Evolutionary conservation across 331 rosid genomes (phyloP).

Genomic region (Erythrophleum ivorense): DNA sequence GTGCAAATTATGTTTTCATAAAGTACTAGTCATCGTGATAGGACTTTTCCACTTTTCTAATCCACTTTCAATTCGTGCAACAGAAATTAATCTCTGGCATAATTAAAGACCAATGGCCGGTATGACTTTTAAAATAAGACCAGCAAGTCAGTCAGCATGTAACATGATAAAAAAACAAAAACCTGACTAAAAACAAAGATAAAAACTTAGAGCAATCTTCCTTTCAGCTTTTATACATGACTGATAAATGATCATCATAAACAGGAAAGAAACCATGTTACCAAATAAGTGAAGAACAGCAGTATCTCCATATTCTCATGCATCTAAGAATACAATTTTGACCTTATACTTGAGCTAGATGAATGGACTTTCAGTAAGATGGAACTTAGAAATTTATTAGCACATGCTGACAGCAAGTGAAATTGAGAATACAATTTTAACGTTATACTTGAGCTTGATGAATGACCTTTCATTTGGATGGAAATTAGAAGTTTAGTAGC

Average conservation of each 20-base stretch:
- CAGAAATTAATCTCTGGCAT: neutral
- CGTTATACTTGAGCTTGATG: conserved; percentile 9
- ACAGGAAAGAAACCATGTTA: no score
- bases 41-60: no score
- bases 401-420: no score
- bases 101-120: conserved; percentile 11
- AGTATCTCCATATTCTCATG: neutral
- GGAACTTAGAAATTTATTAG: no score
- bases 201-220: conserved; percentile 5
- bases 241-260: no score
- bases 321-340: no score
- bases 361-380: no score
- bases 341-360: no score
- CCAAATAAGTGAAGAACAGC: no score
- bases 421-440: neutral
- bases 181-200: neutral
- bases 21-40: neutral
- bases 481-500: neutral
- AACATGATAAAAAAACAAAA: neutral
- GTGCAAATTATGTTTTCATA: neutral
- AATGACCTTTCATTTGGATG: neutral
- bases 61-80: neutral
- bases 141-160: neutral
- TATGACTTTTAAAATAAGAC: neutral
- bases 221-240: no score